Evolutionary conservation across 305 asterid genomes (phyloP).

Genomic region (Lippia alba): DNA sequence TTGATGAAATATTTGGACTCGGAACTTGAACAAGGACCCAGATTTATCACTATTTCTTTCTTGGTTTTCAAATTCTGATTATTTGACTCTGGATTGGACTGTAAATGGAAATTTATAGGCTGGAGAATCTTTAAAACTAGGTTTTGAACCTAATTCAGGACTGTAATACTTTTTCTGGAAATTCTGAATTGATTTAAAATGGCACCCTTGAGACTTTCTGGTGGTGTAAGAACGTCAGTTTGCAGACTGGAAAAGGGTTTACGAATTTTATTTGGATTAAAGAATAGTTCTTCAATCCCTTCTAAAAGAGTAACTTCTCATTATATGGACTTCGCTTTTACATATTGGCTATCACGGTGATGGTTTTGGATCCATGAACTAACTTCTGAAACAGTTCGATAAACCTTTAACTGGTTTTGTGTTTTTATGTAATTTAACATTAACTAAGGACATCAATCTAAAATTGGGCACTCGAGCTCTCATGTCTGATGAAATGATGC

Average conservation of each 20-base stretch:
- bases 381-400: neutral
- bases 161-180: neutral
- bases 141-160: conserved; percentile 5
- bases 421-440: neutral
- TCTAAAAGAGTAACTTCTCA: neutral
- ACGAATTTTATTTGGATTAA: neutral
- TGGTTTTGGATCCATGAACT: neutral
- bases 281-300: neutral
- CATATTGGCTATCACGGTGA: neutral
- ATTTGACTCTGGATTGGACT: neutral
- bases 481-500: no score
- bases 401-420: neutral
- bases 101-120: conserved; percentile 8
- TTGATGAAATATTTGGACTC: conserved; percentile 19
- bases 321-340: neutral
- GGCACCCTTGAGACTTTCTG: neutral
- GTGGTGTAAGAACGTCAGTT: conserved; percentile 3
- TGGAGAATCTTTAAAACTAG: neutral
- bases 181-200: neutral
- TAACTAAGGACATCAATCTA: no score
- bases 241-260: conserved; percentile 5
- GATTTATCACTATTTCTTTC: neutral
- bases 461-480: no score
- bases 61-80: neutral
- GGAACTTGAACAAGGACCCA: conserved; percentile 25